Evolutionary conservation across 2,329 filamentous ascomycete species (phyloP).

Genomic region (Colletotrichum sp.): DNA sequence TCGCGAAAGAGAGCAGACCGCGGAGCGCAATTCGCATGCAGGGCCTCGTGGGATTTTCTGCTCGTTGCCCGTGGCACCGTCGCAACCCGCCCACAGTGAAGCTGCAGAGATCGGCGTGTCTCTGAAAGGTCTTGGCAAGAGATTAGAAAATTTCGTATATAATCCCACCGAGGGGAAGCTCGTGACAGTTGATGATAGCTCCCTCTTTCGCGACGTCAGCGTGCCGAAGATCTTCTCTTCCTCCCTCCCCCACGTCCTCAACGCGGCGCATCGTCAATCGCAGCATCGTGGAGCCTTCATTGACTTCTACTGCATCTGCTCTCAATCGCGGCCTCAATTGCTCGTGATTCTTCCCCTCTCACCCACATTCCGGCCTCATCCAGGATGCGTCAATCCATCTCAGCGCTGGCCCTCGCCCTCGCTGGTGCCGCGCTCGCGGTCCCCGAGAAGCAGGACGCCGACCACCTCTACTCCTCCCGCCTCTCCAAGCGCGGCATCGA

Average conservation of each 20-base stretch:
- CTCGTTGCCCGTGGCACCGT: not conserved
- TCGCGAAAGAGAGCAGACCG: not conserved
- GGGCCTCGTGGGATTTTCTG: not conserved
- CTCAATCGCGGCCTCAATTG: not conserved
- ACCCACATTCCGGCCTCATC: not conserved
- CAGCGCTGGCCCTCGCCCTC: conserved; percentile 23
- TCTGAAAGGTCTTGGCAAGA: not conserved
- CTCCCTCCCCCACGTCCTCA: not conserved
- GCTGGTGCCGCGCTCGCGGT: conserved; percentile 32
- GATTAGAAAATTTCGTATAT: not conserved
- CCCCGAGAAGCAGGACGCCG: conserved; percentile 39
- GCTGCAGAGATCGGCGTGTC: not conserved
- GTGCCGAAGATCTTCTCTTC: not conserved
- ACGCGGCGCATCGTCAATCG: not conserved
- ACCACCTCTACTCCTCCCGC: conserved; percentile 54
- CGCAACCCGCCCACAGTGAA: not conserved
- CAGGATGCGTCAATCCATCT: conserved; percentile 10
- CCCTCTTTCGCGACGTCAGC: not conserved
- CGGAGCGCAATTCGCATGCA: not conserved
- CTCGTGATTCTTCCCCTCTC: not conserved
- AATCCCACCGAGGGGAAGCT: not conserved
- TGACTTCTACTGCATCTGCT: not conserved
- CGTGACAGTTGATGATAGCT: not conserved
- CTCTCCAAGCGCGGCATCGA: conserved; percentile 55
- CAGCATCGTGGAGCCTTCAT: conserved; percentile 4